Base-by-base conservation (phyloP, 106 monocot genomes). In the Xerophyta viscosa region DNA sequence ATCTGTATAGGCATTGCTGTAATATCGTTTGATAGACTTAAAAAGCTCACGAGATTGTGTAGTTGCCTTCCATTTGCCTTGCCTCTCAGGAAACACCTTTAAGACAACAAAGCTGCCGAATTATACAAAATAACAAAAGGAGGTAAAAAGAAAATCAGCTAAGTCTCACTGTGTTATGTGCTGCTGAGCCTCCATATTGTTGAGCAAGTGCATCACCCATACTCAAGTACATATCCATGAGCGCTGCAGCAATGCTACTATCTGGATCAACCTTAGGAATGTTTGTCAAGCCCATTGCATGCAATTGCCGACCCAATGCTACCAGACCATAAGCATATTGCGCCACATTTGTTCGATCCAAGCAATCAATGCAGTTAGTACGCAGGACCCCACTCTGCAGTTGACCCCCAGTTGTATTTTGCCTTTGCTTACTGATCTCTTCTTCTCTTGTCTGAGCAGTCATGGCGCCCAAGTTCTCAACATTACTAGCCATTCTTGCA, bases 121-220 rank as follows among this genome's bases (percentile, higher is more conserved):
- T 24, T 23, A 45, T 11, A 44, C 44, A 29, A 50, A 27, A 20
- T 47, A 37, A 37, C 43, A 0, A 48, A 57, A 33, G 33, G 11
- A 11, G 33, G 33, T 33, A 33, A 33, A 33, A 33, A 33, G 11
- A 11, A n/a, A n/a, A 10, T 31, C 11, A 56, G 17, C 10, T 22
- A 3, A 24, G 31, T 50, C 24, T 18, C 37, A 98, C 96, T 24
- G 74, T 98, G 25, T 89, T 86, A 50, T 98, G 96, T 37, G 96
- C 96, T 56, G 85, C 96, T 59, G 96, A 98, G 49, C 96, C 96
- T 58, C 96, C 96, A 69, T 98, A 98, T 57, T 98, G 96, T 33
- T 89, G 84, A 66, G 96, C 89, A 58, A 98, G 77, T 63, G 77
- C 96, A 74, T 98, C 96, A 29, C 96, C 96, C 96, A 98, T 98